A percentile compares a stretch with the other conserved stretches of the same genome.
Evolutionary conservation across 257 asterid genomes (phyloP).

Genomic region (Nicotiana obtusifolia): DNA sequence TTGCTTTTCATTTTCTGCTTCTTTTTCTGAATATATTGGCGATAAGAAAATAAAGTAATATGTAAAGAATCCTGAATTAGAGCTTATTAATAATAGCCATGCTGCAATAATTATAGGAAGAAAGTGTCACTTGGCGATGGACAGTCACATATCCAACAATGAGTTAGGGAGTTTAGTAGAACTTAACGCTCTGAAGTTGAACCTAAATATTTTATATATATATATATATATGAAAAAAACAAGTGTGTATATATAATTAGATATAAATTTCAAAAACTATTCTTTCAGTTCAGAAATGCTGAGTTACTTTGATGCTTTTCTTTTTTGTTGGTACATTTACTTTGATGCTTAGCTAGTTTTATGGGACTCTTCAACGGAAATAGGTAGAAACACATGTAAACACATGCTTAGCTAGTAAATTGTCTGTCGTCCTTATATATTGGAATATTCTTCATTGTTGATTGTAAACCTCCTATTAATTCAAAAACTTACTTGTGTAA

Average conservation of each 20-base stretch:
- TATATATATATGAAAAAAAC: too few relatives aligned
- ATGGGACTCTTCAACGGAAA: background rate
- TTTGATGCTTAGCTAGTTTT: background rate
- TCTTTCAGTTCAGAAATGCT: too few relatives aligned
- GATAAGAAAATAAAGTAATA: background rate
- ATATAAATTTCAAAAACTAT: too few relatives aligned
- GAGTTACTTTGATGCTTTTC: too few relatives aligned
- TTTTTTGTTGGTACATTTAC: background rate
- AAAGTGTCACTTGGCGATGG: background rate
- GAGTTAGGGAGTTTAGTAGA: too few relatives aligned
- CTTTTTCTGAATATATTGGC: background rate
- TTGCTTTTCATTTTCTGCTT: background rate
- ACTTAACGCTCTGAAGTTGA: too few relatives aligned
- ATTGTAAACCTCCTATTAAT: background rate
- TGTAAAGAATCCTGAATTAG: background rate
- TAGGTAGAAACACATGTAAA: background rate
- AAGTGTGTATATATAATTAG: too few relatives aligned
- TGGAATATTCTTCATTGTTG: background rate
- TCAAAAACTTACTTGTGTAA: background rate
- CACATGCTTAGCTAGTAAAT: background rate
- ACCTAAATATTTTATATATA: too few relatives aligned
- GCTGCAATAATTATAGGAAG: background rate
- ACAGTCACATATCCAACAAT: too few relatives aligned
- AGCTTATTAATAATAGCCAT: background rate
- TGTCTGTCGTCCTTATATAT: background rate